phyloP scores from a whole-genome alignment of 495 filamentous ascomycete species.

The Neurospora cerealis region DNA sequence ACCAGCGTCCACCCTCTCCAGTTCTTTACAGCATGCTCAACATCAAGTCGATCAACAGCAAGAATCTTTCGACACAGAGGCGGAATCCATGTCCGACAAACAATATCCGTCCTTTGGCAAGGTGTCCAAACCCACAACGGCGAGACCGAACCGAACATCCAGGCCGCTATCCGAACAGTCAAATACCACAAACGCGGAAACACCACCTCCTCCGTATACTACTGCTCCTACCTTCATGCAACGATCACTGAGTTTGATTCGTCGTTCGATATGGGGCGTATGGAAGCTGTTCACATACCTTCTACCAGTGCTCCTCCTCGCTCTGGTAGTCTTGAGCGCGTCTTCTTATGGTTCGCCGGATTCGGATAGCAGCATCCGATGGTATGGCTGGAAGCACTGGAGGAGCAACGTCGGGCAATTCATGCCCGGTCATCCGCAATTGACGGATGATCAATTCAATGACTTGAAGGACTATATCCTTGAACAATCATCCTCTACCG shows the following conservation, averaged over 20 bases:
- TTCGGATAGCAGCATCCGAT: not conserved
- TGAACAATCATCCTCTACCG: constrained; percentile 3
- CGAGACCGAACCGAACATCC: not conserved
- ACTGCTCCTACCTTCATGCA: not conserved
- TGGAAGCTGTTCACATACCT: not conserved
- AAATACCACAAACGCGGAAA: not conserved
- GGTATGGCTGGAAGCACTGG: constrained; percentile 15
- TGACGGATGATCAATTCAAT: constrained; percentile 14
- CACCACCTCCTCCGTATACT: not conserved
- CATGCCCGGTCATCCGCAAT: constrained; percentile 6
- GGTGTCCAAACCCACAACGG: not conserved
- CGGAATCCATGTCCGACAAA: not conserved
- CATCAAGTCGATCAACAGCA: not conserved
- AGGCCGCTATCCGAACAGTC: not conserved
- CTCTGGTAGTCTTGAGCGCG: not conserved
- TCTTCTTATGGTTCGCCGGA: not conserved
- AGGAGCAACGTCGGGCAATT: constrained; percentile 13
- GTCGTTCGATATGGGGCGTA: not conserved
- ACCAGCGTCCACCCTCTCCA: not conserved
- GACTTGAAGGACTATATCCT: constrained; percentile 11
- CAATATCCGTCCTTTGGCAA: not conserved
- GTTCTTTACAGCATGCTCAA: not conserved
- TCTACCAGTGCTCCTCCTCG: not conserved
- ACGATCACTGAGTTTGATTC: not conserved
- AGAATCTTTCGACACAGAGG: not conserved